Base-by-base conservation (phyloP, 495 filamentous ascomycete species). In the Trichocladium uniseriatum region DNA sequence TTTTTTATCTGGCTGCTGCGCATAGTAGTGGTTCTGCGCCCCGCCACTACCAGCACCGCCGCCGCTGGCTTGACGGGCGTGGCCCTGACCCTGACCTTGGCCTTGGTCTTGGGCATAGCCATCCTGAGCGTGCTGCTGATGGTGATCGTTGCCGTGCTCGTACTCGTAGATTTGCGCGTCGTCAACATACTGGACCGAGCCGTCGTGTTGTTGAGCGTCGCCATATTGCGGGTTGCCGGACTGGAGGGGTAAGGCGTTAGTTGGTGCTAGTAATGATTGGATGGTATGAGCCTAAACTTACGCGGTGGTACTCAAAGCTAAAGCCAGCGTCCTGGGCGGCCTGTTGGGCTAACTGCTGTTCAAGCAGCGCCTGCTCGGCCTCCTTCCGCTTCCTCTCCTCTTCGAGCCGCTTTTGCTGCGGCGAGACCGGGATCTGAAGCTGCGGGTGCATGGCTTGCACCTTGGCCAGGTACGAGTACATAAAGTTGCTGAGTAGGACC, bases 391-490 rank as follows among this genome's bases (percentile, higher is more conserved):
- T 81, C 10, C 80, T 74, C 56, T 86, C 76, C 60, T 81, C 73
- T 47, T 80, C 73, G 28, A 73, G 71, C 45, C 79, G 70, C 67
- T 81, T 79, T 51, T 78, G 78, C 54, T 82, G 74, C 38, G 78
- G 77, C 34, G 80, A 77, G 47, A 80, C 74, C 38, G 84, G 83
- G 40, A 89, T 79, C 57, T 89, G 81, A 56, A 95, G 82, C 54
- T 90, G 86, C 24, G 94, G 92, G 62, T 97, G 92, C 84, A 96
- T 95, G 54, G 92, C 87, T 68, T 98, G 92, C 29, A 99, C 92
- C 68, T 97, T 97, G 44, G 91, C 94, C 54, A 99, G 78, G 64
- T 99, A 99, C 27, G 87, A 91, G 73, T 99, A 99, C 92, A 99
- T 99, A 66, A 99, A 99, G 59, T 99, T 99, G 68, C 90, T 96